These are phyloP conservation scores for Spathaspora arborariae DNA, from an alignment of 805 yeast genomes.

Conservation along the genomic window DNA sequence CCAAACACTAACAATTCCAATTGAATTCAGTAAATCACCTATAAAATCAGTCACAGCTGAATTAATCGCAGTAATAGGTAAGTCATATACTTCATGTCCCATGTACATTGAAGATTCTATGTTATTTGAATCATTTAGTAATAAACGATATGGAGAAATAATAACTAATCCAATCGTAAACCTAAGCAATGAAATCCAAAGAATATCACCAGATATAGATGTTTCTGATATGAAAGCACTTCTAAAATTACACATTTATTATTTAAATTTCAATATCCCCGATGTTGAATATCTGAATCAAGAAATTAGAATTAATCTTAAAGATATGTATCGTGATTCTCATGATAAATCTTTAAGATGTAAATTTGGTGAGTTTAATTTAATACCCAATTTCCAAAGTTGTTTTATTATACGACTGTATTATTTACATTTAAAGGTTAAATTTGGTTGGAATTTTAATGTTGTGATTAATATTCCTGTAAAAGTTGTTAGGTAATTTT, in stretches of 20 bases:
- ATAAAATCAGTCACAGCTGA: conserved; percentile 5
- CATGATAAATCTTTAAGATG: conserved; percentile 6
- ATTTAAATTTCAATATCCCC: conserved; percentile 5
- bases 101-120: conserved; percentile 5
- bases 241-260: conserved; percentile 1
- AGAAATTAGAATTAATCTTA: conserved; percentile 3
- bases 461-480: conserved; percentile 4
- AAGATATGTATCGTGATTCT: conserved; percentile 5
- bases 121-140: conserved; percentile 5
- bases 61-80: conserved; percentile 7
- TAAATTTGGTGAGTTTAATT: conserved; percentile 8
- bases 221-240: conserved; percentile 1
- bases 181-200: background rate
- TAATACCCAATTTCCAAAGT: conserved; percentile 9
- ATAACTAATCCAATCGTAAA: conserved; percentile 4
- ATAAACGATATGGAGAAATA: background rate
- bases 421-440: conserved; percentile 3
- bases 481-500: conserved; percentile 1
- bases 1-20: background rate
- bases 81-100: conserved; percentile 4
- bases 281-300: background rate
- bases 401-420: conserved; percentile 6
- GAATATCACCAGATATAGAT: background rate
- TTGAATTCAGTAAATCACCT: background rate
- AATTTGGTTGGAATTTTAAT: background rate